phyloP scores from a whole-genome alignment of 208 protist species.

The Leishmania tropica region DNA sequence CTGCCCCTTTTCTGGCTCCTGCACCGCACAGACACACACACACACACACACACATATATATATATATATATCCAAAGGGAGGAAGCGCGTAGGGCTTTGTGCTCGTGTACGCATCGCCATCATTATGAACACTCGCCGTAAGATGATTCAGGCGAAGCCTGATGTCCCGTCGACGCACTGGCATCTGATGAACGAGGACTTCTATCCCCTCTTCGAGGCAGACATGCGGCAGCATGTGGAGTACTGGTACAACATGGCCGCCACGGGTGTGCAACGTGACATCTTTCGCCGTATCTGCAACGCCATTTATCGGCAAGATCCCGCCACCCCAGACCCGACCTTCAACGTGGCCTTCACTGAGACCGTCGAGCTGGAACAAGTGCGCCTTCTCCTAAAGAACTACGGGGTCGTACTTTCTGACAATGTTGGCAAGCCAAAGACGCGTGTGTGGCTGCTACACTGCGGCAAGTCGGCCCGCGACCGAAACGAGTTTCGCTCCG shows the following conservation, averaged over 20 bases:
- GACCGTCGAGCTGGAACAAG: constrained; percentile 52
- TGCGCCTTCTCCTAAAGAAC: constrained; percentile 59
- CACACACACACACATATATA: neutral
- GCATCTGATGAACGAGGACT: constrained; percentile 88
- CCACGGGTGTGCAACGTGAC: constrained; percentile 69
- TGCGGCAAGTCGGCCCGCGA: constrained; percentile 38
- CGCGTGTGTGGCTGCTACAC: constrained; percentile 69
- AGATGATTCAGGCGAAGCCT: constrained; percentile 50
- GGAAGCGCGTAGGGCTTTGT: neutral
- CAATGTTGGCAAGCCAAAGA: constrained; percentile 52
- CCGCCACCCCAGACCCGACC: constrained; percentile 31
- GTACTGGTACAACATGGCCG: constrained; percentile 90
- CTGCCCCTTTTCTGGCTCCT: neutral
- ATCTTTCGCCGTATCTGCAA: constrained; percentile 80
- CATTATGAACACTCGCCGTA: constrained; percentile 83
- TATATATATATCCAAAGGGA: neutral
- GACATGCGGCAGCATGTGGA: constrained; percentile 57
- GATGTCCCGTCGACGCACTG: constrained; percentile 58
- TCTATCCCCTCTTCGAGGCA: constrained; percentile 61
- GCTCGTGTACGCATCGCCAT: neutral
- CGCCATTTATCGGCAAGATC: constrained; percentile 67
- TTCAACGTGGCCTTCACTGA: constrained; percentile 39
- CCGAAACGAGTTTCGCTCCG: constrained; percentile 65
- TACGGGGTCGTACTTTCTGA: constrained; percentile 63
- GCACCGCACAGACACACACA: neutral